Evolutionary conservation across 2,329 filamentous ascomycete genomes (phyloP).

Genomic region (Colletotrichum theobromicola): DNA sequence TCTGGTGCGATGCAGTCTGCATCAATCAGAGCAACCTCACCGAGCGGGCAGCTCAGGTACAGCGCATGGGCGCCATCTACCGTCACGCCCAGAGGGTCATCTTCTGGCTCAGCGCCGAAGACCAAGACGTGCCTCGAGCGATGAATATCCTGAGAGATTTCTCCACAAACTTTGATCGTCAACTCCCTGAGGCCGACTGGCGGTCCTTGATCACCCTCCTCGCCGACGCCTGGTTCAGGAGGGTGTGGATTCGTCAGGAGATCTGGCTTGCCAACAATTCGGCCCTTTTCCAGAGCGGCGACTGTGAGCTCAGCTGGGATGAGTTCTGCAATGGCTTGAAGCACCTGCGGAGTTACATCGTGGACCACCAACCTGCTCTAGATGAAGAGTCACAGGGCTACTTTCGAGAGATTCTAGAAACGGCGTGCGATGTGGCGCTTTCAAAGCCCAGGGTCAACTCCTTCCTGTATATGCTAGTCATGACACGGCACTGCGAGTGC

Average conservation of each 20-base stretch:
- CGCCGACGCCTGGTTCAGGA: neutral
- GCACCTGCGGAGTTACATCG: neutral
- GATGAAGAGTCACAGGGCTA: neutral
- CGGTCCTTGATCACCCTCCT: neutral
- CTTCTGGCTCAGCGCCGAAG: neutral
- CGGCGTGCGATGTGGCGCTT: accelerated
- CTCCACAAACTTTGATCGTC: neutral
- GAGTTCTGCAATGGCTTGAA: neutral
- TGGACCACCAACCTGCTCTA: neutral
- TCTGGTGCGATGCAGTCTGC: neutral
- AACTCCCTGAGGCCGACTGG: neutral
- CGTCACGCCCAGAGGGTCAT: neutral
- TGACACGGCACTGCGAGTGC: neutral
- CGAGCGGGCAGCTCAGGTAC: neutral
- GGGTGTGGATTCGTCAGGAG: neutral
- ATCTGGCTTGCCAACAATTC: neutral
- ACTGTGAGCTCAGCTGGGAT: neutral
- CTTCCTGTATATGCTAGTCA: neutral
- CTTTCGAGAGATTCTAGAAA: neutral
- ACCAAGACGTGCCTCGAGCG: neutral
- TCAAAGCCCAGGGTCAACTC: neutral
- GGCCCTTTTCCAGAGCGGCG: neutral
- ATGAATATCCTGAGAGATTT: neutral
- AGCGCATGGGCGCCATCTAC: neutral
- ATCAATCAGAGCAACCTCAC: neutral